Base-by-base conservation (phyloP, 2,329 filamentous ascomycete genomes). In the Stemphylium lycopersici region DNA sequence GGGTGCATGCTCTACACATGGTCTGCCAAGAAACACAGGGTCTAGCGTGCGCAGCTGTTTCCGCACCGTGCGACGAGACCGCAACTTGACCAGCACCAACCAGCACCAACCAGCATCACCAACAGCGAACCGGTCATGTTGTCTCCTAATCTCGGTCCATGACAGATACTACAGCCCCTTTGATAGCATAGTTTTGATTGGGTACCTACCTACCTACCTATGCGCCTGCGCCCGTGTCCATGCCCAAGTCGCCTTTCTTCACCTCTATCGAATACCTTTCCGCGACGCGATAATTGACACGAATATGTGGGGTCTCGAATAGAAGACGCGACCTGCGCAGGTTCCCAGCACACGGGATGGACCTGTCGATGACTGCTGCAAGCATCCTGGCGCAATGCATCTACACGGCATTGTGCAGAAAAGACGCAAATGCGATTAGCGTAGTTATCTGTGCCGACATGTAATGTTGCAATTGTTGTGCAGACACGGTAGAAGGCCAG, bases 1-100 rank as follows among this genome's bases (percentile, higher is more conserved):
- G 48, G 58, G 58, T 70, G 58, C 56, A 67, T 52, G 53, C 60
- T 61, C 55, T 57, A 58, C 49, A 57, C 53, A 31, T 40, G 45
- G 33, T 31, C 24, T 37, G 53, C 64, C 62, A 66, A 63, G 62
- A 58, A 44, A 43, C 18, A 56, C 58, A 52, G 42, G 52, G 44
- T 50, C 50, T 58, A 58, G 59, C 53, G 58, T 40, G 54, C 36
- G 44, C 51, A 37, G 52, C 54, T 44, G 41, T 46, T 59, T 46
- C 47, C 47, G 52, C 55, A 50, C 48, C 45, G 24, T 54, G 39
- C 51, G 29, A 53, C 8, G 26, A 51, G 40, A 50, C 31, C 40
- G 16, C 47, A 22, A 51, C 16, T 24, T 43, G 33, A 40, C 20
- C 44, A 34, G 33, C 33, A 32, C 13, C 34, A 29, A 33, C 37